A percentile compares a stretch with the other conserved stretches of the same genome.
Conservation (phyloP, 768 basidiomycete species). For the Macrolepiota dolichaula region DNA sequence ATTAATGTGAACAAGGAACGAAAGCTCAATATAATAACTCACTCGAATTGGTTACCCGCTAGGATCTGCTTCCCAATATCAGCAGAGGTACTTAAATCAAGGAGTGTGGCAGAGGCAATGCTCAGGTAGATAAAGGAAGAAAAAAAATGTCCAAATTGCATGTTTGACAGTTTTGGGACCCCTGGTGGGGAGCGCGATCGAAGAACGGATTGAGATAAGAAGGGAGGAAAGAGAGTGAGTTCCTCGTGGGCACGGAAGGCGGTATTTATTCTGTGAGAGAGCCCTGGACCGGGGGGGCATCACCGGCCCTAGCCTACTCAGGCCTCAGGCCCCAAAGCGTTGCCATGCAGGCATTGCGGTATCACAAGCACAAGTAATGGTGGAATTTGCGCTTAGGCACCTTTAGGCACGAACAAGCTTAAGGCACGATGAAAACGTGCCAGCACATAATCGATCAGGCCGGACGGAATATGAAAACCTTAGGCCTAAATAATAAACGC, state of each 20-base stretch:
- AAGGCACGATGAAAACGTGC: not conserved
- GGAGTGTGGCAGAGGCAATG: slow-evolving; percentile 16
- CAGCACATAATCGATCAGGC: not conserved
- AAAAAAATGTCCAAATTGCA: slow-evolving; percentile 13
- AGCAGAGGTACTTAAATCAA: slow-evolving; percentile 17
- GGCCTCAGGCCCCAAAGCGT: not conserved
- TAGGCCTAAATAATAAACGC: no score
- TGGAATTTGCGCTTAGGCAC: not conserved
- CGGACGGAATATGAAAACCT: not conserved
- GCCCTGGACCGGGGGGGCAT: not conserved
- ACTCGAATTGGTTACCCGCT: slow-evolving; percentile 20
- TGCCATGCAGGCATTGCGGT: not conserved
- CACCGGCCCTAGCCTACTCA: not conserved
- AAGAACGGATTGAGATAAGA: not conserved
- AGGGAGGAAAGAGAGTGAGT: not conserved
- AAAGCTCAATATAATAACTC: not conserved
- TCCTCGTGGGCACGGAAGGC: not conserved
- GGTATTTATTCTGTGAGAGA: not conserved
- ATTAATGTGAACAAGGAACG: not conserved
- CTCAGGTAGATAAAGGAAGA: slow-evolving; percentile 11
- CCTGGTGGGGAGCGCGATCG: not conserved
- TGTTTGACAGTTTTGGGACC: not conserved
- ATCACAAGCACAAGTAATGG: no score
- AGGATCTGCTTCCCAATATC: slow-evolving; percentile 17
- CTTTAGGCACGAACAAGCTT: not conserved